A percentile compares a stretch with the other conserved stretches of the same genome.
phyloP scores from a whole-genome alignment of 148 eudicot species.

The Linanthus parryae region DNA sequence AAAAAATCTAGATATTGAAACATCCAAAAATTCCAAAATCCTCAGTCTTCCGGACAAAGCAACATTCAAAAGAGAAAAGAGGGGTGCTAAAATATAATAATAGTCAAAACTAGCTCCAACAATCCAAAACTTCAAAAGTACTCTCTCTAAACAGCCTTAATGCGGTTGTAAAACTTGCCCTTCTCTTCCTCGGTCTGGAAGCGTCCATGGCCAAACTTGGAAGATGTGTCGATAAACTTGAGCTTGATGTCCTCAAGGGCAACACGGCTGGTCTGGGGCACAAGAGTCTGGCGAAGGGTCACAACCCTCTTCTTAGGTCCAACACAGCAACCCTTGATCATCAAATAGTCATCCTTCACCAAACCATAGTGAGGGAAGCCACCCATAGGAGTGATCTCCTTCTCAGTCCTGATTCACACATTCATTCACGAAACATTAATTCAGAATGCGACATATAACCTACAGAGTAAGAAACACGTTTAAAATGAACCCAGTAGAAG shows the following conservation, averaged over 20 bases:
- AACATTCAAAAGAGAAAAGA: too few relatives aligned
- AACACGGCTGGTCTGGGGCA: conserved; percentile 72
- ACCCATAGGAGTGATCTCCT: conserved; percentile 86
- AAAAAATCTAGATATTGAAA: too few relatives aligned
- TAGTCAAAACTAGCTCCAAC: too few relatives aligned
- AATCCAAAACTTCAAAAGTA: too few relatives aligned
- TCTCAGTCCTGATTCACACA: conserved; percentile 61
- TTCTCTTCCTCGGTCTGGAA: conserved; percentile 87
- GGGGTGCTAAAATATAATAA: too few relatives aligned
- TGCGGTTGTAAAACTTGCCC: conserved; percentile 49
- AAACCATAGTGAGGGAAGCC: conserved; percentile 93
- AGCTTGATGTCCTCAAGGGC: conserved; percentile 73
- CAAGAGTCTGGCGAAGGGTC: conserved; percentile 73
- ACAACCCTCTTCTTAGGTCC: conserved; percentile 94
- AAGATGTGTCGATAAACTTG: conserved; percentile 89
- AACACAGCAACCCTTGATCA: conserved; percentile 81
- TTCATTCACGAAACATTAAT: neutral
- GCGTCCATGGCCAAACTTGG: conserved; percentile 93
- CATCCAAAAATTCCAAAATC: too few relatives aligned
- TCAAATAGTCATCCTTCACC: conserved; percentile 75
- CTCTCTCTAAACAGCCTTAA: too few relatives aligned
- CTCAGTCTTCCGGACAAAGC: too few relatives aligned
- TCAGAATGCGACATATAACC: too few relatives aligned
- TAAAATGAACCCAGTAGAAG: too few relatives aligned
- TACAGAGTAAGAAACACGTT: too few relatives aligned